Conservation (phyloP, 805 yeast genomes). For the Ogataea saltuana region DNA sequence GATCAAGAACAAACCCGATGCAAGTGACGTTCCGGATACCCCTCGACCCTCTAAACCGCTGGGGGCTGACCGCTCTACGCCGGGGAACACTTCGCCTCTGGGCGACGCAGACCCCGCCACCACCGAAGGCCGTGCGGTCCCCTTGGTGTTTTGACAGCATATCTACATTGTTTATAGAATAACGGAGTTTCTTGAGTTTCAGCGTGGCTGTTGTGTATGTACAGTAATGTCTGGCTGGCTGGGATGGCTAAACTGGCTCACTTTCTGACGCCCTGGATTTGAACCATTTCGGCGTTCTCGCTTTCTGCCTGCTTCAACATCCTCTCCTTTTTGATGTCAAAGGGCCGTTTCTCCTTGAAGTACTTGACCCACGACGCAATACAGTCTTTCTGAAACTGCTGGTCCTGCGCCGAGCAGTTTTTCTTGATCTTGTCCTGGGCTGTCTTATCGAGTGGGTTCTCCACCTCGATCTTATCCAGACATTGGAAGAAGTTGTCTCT, state of each 20-base stretch:
- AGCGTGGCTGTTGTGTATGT: no score
- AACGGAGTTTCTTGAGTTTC: slow-evolving; percentile 1
- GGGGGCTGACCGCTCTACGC: no score
- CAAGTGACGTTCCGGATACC: no score
- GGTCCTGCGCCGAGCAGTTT: slow-evolving; percentile 58
- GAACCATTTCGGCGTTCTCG: slow-evolving; percentile 52
- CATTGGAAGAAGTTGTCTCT: slow-evolving; percentile 80
- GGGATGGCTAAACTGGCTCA: slow-evolving; percentile 6
- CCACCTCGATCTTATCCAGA: slow-evolving; percentile 64
- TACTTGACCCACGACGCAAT: slow-evolving; percentile 86
- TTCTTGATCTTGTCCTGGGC: slow-evolving; percentile 46
- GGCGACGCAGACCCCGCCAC: no score
- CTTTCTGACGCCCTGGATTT: slow-evolving; percentile 30
- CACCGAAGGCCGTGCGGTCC: neutral
- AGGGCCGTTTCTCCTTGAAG: slow-evolving; percentile 86
- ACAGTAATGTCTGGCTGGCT: no score
- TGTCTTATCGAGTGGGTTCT: slow-evolving; percentile 65
- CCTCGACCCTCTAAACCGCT: no score
- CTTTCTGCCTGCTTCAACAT: slow-evolving; percentile 71
- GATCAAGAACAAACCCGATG: neutral
- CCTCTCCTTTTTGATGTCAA: slow-evolving; percentile 67
- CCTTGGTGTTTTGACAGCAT: neutral
- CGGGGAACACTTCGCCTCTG: no score
- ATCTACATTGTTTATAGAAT: neutral
- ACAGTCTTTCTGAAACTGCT: slow-evolving; percentile 70